phyloP scores from a whole-genome alignment of 169 alveolate species.

The Plasmodium vivax region DNA sequence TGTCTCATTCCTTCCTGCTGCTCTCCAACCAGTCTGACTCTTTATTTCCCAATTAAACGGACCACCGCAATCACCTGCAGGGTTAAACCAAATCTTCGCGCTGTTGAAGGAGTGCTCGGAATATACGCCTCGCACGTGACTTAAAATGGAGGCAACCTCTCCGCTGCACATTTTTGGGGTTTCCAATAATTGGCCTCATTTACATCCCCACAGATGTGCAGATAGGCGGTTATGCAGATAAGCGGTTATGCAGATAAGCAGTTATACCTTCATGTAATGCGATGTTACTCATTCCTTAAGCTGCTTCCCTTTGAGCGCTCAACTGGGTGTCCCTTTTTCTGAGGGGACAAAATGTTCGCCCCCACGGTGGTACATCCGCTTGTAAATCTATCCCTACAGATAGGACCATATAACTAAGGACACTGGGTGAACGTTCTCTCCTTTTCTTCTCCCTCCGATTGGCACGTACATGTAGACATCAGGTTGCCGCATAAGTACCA shows the following conservation, averaged over 20 bases:
- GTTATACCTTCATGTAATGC: neutral
- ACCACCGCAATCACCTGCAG: neutral
- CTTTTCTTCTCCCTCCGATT: neutral
- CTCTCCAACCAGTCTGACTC: neutral
- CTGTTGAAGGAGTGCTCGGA: neutral
- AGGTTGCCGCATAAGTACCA: neutral
- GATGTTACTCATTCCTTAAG: neutral
- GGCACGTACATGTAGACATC: neutral
- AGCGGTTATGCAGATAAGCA: neutral
- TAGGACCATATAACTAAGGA: neutral
- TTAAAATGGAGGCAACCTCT: neutral
- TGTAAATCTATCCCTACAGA: neutral
- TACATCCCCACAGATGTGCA: neutral
- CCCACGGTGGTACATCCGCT: neutral
- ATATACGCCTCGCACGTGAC: neutral
- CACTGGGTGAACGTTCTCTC: neutral
- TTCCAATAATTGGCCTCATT: neutral
- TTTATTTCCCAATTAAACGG: neutral
- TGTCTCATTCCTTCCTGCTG: neutral
- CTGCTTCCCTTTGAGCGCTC: neutral
- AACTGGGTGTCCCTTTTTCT: neutral
- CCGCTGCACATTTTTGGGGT: neutral
- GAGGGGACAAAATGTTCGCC: neutral
- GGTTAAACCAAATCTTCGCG: neutral
- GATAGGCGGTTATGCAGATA: neutral